phyloP scores from a whole-genome alignment of 2,329 filamentous ascomycete species.

The Alternaria sp. region DNA sequence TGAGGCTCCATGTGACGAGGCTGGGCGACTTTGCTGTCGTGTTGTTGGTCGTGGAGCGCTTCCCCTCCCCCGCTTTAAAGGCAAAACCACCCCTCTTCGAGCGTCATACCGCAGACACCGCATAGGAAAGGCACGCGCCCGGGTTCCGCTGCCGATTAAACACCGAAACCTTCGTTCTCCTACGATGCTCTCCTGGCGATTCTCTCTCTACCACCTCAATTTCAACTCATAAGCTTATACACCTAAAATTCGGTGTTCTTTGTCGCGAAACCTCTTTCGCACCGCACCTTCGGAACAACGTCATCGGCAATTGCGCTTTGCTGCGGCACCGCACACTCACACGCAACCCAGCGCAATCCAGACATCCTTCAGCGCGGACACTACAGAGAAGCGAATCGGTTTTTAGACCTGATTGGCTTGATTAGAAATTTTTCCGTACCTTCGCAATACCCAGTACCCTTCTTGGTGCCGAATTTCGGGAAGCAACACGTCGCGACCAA shows the following conservation, averaged over 20 bases:
- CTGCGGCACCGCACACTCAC: slow-evolving; percentile 3
- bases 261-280: slow-evolving; percentile 23
- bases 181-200: slow-evolving; percentile 26
- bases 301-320: slow-evolving; percentile 17
- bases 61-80: slow-evolving; percentile 34
- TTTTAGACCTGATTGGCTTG: slow-evolving; percentile 2
- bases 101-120: slow-evolving; percentile 32
- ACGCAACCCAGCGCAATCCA: slow-evolving; percentile 4
- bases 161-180: slow-evolving; percentile 24
- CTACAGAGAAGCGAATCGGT: neutral
- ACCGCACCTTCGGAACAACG: slow-evolving; percentile 24
- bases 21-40: slow-evolving; percentile 19
- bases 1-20: slow-evolving; percentile 30
- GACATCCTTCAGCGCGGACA: neutral
- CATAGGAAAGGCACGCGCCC: slow-evolving; percentile 21
- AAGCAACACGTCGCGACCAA: slow-evolving; percentile 4
- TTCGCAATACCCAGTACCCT: neutral
- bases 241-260: slow-evolving; percentile 20
- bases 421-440: slow-evolving; percentile 10
- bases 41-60: slow-evolving; percentile 17
- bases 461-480: neutral
- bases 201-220: slow-evolving; percentile 18
- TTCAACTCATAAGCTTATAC: slow-evolving; percentile 19
- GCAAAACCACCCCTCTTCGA: slow-evolving; percentile 30
- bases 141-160: slow-evolving; percentile 29